Conservation (phyloP, 441 rosid species). For the Manihot esculenta region DNA sequence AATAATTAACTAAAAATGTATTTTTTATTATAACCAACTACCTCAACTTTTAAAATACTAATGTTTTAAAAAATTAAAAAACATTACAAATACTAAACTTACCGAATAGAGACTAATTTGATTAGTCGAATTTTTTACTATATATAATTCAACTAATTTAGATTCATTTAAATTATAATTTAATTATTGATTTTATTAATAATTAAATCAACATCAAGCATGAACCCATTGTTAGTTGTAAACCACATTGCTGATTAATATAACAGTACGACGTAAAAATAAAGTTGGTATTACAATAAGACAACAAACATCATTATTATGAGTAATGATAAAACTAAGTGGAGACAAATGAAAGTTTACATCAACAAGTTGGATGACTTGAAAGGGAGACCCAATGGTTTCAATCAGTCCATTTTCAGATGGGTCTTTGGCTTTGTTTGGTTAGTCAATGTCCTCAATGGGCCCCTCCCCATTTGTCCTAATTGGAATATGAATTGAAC, state of each 20-base stretch:
- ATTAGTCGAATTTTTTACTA: too few relatives aligned
- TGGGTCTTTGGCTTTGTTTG: neutral
- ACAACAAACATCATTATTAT: constrained; percentile 3
- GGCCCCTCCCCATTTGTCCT: neutral
- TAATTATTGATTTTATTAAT: too few relatives aligned
- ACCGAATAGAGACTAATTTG: too few relatives aligned
- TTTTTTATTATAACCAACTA: too few relatives aligned
- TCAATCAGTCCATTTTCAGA: neutral
- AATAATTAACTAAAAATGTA: too few relatives aligned
- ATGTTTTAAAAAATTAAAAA: too few relatives aligned
- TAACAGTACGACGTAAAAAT: neutral
- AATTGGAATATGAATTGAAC: neutral
- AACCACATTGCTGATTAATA: constrained; percentile 24
- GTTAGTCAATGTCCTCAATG: constrained; percentile 10
- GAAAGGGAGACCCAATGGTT: neutral
- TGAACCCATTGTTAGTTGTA: constrained; percentile 23
- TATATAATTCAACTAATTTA: too few relatives aligned
- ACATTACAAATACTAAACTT: too few relatives aligned
- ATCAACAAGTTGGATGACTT: constrained; percentile 15
- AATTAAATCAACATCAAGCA: neutral
- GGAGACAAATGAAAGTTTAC: constrained; percentile 12
- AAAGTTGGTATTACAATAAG: constrained; percentile 8
- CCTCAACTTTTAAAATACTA: too few relatives aligned
- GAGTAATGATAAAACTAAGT: constrained; percentile 5
- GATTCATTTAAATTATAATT: too few relatives aligned